phyloP scores from a whole-genome alignment of 805 yeast genomes.

The Soucietia sequanensis region DNA sequence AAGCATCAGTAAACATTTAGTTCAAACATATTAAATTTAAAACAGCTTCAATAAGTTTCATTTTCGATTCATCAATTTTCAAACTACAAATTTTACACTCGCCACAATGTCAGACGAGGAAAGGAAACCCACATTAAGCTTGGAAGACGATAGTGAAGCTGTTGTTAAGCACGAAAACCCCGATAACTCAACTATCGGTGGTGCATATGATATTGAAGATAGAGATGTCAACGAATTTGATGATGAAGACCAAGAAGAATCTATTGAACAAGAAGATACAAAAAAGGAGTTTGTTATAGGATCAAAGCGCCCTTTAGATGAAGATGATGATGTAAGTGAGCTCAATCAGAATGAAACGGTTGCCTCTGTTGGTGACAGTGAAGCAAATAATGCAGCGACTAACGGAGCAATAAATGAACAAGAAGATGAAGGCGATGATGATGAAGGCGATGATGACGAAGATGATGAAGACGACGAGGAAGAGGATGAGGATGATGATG shows the following conservation, averaged over 20 bases:
- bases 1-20: too few relatives aligned
- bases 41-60: too few relatives aligned
- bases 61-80: not conserved
- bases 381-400: conserved; percentile 3
- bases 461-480: conserved; percentile 53
- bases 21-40: too few relatives aligned
- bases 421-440: conserved; percentile 18
- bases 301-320: conserved; percentile 8
- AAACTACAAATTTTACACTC: not conserved
- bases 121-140: conserved; percentile 4
- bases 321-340: conserved; percentile 5
- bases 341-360: conserved; percentile 3
- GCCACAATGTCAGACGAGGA: conserved; percentile 11
- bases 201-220: conserved; percentile 13
- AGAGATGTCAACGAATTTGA: conserved; percentile 15
- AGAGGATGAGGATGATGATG: conserved; percentile 50
- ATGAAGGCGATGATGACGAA: conserved; percentile 44
- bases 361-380: conserved; percentile 4
- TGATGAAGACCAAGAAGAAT: conserved; percentile 12
- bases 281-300: conserved; percentile 7
- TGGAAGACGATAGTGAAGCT: not conserved
- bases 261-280: conserved; percentile 6
- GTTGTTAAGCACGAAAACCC: conserved; percentile 7
- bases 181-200: conserved; percentile 4
- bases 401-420: conserved; percentile 9